Evolutionary conservation across 2,329 filamentous ascomycete genomes (phyloP).

Genomic region (Pseudogymnoascus sp.): DNA sequence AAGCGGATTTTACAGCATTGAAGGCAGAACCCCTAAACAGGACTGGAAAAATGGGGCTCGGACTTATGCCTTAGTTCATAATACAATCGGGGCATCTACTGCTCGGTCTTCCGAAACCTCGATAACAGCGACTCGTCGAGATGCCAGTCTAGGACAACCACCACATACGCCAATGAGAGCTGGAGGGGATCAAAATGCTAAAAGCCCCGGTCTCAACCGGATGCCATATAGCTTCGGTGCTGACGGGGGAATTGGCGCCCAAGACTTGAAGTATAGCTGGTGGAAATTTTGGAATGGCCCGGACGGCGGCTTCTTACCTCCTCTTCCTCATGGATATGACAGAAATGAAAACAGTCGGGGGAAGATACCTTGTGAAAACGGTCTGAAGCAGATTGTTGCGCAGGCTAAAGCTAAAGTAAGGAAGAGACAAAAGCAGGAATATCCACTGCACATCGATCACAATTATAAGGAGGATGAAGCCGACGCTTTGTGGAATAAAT

Average conservation of each 20-base stretch:
- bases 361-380: background rate
- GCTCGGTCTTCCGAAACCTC: no score
- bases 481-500: slow-evolving; percentile 71
- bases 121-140: no score
- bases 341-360: background rate
- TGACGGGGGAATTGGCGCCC: background rate
- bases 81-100: background rate
- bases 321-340: slow-evolving; percentile 7
- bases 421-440: slow-evolving; percentile 33
- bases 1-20: slow-evolving; percentile 32
- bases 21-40: slow-evolving; percentile 10
- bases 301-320: background rate
- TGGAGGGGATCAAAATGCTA: background rate
- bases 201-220: background rate
- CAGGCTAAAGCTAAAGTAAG: background rate
- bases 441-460: slow-evolving; percentile 55
- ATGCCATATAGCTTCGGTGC: background rate
- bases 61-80: background rate
- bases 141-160: no score
- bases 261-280: slow-evolving; percentile 2
- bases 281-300: slow-evolving; percentile 9
- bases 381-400: background rate
- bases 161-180: no score
- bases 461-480: slow-evolving; percentile 55
- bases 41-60: background rate